A percentile compares a stretch with the other conserved stretches of the same genome.
phyloP scores from a whole-genome alignment of 441 rosid genomes.

The Syzygium syzygioides region DNA sequence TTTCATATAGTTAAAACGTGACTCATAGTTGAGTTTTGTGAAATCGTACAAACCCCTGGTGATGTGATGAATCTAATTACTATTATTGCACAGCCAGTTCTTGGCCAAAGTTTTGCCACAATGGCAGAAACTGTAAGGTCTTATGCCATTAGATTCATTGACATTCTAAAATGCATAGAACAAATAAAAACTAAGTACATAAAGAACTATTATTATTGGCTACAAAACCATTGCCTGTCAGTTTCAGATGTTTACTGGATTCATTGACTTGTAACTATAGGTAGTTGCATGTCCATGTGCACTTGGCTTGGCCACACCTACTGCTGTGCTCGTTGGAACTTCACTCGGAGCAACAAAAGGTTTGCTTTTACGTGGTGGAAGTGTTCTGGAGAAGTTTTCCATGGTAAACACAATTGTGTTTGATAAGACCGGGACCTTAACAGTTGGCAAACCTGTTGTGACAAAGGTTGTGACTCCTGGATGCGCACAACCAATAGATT shows the following conservation, averaged over 20 bases:
- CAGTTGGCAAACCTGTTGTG: slow-evolving; percentile 87
- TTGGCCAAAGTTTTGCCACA: neutral
- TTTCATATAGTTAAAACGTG: neutral
- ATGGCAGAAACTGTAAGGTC: neutral
- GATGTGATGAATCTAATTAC: neutral
- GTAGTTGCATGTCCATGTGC: slow-evolving; percentile 99
- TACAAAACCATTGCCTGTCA: neutral
- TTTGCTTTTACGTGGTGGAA: slow-evolving; percentile 89
- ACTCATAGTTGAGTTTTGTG: neutral
- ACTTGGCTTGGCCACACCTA: slow-evolving; percentile 97
- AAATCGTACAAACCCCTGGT: neutral
- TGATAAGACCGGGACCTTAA: slow-evolving; percentile 95
- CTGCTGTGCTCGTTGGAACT: slow-evolving; percentile 97
- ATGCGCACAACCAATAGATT: slow-evolving; percentile 17
- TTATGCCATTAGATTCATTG: neutral
- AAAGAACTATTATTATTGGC: neutral
- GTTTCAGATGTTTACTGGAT: neutral
- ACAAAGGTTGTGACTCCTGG: slow-evolving; percentile 54
- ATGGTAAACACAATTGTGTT: slow-evolving; percentile 72
- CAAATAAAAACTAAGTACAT: neutral
- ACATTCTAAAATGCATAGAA: neutral
- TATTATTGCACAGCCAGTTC: neutral
- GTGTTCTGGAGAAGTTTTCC: slow-evolving; percentile 80
- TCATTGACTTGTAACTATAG: slow-evolving; percentile 31
- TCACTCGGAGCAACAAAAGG: slow-evolving; percentile 95